Evolutionary conservation across 768 basidiomycete genomes (phyloP), one percentile per base, ranked within the genome.

Genomic region (Ephemerocybe angulata): DNA sequence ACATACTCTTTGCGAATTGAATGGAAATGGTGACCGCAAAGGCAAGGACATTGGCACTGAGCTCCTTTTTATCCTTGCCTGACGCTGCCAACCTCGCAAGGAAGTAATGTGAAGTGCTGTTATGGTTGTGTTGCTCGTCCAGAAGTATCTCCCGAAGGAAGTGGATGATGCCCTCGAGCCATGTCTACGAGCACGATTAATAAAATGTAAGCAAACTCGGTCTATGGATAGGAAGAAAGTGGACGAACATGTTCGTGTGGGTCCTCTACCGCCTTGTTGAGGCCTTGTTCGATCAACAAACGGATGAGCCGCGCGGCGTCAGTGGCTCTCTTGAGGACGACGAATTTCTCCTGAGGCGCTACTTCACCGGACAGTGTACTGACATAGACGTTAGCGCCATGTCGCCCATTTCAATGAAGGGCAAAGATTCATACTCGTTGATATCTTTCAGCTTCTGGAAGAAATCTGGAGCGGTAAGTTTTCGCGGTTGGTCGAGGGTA

Each of bases 311-410:
- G 21, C 19, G 44, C 44, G 17, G 44, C 44, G 21, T 46, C 44
- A 15, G 19, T 22, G 17, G 44, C 44, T 25, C 12, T 46, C 44
- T 46, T 46, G 21, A 46, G 44, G 6, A 24, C 27, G 12, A 24
- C 17, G 27, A 46, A 46, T 17, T 22, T 28, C 7, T 46, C 44
- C 27, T 46, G 44, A 24, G 44, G 44, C 17, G 21, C 44, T 6
- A 46, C 44, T 15, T n/a, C 27, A 28, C 44, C 44, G 44, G 27
- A 46, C 19, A 46, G 44, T 17, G 44, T 46, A 46, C 44, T 46
- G 24, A 15, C n/a, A 25, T 21, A 44, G 17, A 25, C 17, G 21
- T 25, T n/a, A n/a, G n/a, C n/a, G n/a, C n/a, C 42, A 5, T 44
- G 42, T 25, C 42, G 22, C 4, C n/a, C n/a, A n/a, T n/a, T n/a